Base-by-base conservation (phyloP, 345 rosid genomes). In the Sonneratia alba region DNA sequence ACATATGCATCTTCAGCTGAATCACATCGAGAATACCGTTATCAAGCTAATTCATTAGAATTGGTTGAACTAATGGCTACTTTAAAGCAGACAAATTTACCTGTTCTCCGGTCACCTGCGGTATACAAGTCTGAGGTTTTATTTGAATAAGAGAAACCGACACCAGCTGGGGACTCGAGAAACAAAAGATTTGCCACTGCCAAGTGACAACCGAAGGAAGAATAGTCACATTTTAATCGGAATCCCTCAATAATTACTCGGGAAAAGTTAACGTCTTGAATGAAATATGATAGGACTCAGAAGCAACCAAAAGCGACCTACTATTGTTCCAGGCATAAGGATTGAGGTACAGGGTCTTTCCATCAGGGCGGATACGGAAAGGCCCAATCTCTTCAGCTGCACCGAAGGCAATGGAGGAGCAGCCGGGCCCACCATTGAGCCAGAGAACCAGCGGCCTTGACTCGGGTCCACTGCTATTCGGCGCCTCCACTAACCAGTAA, bases 101-200 rank as follows among this genome's bases (percentile, higher is more conserved):
- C 97, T 66, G 98, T 95, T 83, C 86, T 90, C 75, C 76, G 71
- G 79, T 95, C 99, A 59, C 99, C 99, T 10, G 79, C 71, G 7
- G 88, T 86, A 81, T 88, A 92, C 85, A 92, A 77, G 73, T 95
- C 99, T 9, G 94, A 85, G 19, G 90, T 80, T 0, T 91, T 95
- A 53, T 94, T 94, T 0, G 96, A 71, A 81, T 90, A 94, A 1
- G 98, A 94, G 80, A 91, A 94, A 10, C 98, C 98, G 71, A 94
- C 97, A 78, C 98, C 98, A 71, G 97, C 97, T 1, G 97, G 97
- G 64, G 98, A 94, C 71, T 94, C 98, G 70, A 94, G 96, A 77
- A 94, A 94, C 36, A 91, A 80, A 82, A 91, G 43, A 79, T 91
- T 94, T 56, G 97, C 98, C 88, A 94, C 97, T 94, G 79, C n/a